Evolutionary conservation across 2,329 filamentous ascomycete species (phyloP), one percentile per base, ranked within the genome.

Genomic region (Fonsecaea pedrosoi): DNA sequence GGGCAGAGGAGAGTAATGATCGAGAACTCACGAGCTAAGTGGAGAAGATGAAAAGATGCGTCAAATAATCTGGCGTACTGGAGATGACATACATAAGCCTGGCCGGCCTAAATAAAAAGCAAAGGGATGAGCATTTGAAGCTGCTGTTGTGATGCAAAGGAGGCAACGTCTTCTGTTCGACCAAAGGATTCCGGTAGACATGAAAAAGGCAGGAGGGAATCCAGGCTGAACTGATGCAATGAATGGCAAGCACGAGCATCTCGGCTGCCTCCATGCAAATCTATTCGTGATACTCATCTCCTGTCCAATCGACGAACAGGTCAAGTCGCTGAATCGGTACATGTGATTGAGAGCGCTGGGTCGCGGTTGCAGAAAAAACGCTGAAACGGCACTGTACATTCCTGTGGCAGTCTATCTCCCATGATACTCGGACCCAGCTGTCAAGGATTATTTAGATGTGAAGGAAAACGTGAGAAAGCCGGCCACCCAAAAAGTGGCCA

Each of bases 261-360:
- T 50, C 45, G 45, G 45, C 45, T 5, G 18, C 8, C 6, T 60
- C 34, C 35, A 64, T 40, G 21, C 38, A 54, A 30, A 60, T 64
- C 50, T 65, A 59, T 65, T 60, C 56, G 57, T 65, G 34, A 35
- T 56, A 59, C 15, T 25, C 54, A 45, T 56, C 57, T 37, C 18
- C 57, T 57, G 57, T 59, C 65, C 65, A 58, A 62, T 15, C 32
- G 37, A 12, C 13, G 42, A 50, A 25, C 21, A 15, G 60, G 25
- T 25, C 38, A 13, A 21, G 54, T 40, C 40, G 30, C 58, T 18
- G 37, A 57, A 30, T 42, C 32, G n/a, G 30, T 18, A 34, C 13
- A 40, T 42, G 18, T 61, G 15, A 35, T 45, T 10, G 18, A 57
- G 42, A 37, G 35, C 40, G 60, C 54, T 30, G 30, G 32, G 56